Conservation (phyloP, 257 asterid species). For the Solanum dulcamara region DNA sequence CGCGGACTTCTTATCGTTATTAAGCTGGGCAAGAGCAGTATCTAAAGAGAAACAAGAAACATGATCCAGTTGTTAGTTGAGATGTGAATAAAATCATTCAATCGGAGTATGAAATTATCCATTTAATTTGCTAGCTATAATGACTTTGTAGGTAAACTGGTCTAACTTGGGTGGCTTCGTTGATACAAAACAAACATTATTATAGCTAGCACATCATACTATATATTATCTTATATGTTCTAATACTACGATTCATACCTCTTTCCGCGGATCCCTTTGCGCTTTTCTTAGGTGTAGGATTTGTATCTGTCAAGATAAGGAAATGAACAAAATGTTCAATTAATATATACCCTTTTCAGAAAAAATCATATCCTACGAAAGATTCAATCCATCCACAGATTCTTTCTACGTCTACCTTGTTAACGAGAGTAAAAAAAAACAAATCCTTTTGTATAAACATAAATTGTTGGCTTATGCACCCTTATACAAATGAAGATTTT, state of each 20-base stretch:
- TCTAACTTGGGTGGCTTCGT: neutral
- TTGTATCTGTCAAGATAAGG: slow-evolving; percentile 25
- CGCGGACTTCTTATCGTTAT: slow-evolving; percentile 46
- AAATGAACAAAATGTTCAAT: neutral
- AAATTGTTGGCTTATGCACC: neutral
- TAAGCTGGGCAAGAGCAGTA: slow-evolving; percentile 67
- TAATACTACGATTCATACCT: slow-evolving; percentile 25
- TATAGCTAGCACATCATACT: too few species aligned
- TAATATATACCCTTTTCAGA: too few species aligned
- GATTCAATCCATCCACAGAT: neutral
- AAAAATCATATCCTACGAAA: neutral
- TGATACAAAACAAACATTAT: neutral
- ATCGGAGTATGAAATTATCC: neutral
- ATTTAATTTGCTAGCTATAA: neutral
- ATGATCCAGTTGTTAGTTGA: neutral
- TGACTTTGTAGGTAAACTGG: neutral
- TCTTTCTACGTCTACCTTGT: neutral
- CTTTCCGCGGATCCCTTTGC: slow-evolving; percentile 62
- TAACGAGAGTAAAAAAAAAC: neutral
- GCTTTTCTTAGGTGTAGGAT: slow-evolving; percentile 25
- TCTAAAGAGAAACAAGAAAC: slow-evolving; percentile 25
- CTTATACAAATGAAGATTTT: neutral
- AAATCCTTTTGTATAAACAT: neutral
- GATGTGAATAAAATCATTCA: neutral
- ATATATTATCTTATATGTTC: too few species aligned